Conservation (phyloP, 441 rosid species). For the Euphorbia corollata region DNA sequence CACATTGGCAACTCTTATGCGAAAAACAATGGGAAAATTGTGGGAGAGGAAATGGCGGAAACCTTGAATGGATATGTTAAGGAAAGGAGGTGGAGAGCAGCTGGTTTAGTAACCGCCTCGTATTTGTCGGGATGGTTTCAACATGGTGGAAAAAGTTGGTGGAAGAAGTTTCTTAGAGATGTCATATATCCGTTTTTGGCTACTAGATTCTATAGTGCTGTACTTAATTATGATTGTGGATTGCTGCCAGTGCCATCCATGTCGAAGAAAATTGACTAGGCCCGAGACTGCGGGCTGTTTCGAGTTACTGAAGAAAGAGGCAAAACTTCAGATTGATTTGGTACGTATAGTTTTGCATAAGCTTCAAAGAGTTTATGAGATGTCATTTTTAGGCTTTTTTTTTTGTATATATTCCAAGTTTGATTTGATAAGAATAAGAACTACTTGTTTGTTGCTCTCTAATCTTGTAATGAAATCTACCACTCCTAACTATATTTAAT, state of each 20-base stretch:
- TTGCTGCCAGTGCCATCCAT: constrained; percentile 4
- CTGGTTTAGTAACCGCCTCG: constrained; percentile 20
- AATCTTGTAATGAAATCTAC: no score
- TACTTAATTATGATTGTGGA: constrained; percentile 29
- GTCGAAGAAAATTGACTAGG: neutral
- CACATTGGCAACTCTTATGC: constrained; percentile 4
- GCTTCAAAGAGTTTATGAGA: no score
- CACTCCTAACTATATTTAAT: no score
- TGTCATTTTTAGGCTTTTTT: no score
- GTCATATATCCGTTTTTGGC: constrained; percentile 19
- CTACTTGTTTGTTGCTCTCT: no score
- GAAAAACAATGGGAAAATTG: neutral
- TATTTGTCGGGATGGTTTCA: constrained; percentile 33
- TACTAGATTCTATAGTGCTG: neutral
- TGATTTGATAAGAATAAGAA: no score
- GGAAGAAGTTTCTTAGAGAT: constrained; percentile 30
- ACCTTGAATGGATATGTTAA: constrained; percentile 22
- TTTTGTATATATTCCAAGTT: no score
- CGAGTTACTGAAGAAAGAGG: no score
- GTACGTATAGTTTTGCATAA: no score
- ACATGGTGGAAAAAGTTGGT: constrained; percentile 24
- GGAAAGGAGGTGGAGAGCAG: constrained; percentile 38
- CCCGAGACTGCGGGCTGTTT: no score
- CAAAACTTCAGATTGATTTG: no score
- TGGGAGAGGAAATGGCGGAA: constrained; percentile 5